phyloP scores from a whole-genome alignment of 1,284 basidiomycete species.

The Cryptococcus sp. region DNA sequence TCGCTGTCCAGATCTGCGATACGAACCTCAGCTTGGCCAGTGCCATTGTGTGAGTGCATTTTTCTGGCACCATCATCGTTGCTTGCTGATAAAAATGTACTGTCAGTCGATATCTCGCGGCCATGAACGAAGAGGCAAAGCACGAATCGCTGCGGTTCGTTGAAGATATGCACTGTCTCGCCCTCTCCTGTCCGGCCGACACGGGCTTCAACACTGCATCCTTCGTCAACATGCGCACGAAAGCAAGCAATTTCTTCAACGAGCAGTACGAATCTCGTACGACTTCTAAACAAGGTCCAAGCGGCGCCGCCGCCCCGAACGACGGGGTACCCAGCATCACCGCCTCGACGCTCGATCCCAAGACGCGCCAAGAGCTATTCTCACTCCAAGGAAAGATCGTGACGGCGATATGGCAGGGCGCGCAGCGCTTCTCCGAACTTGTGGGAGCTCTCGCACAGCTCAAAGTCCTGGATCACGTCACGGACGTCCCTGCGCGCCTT shows the following conservation, averaged over 20 bases:
- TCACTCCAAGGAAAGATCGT: constrained; percentile 5
- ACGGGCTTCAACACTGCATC: not conserved
- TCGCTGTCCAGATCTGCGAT: not conserved
- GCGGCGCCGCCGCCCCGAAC: no score
- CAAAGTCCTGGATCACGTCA: constrained; percentile 7
- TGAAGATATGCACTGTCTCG: not conserved
- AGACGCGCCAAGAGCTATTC: constrained; percentile 5
- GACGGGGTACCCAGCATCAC: not conserved
- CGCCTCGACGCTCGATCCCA: not conserved
- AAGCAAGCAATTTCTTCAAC: not conserved
- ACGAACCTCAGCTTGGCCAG: not conserved
- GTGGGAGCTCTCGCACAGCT: constrained; percentile 11
- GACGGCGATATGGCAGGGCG: not conserved
- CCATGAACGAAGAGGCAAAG: not conserved
- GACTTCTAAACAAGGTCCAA: no score
- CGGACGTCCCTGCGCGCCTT: constrained; percentile 6
- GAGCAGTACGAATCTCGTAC: not conserved
- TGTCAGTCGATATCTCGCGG: not conserved
- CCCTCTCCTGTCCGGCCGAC: not conserved
- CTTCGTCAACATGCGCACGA: not conserved
- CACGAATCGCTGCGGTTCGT: not conserved
- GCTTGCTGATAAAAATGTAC: not conserved
- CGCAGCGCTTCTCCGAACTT: not conserved
- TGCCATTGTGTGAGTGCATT: not conserved
- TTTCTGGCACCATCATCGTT: not conserved